Percentiles rank a stretch among this genome's conserved stretches.
These are phyloP conservation scores for Solanum hybrid DNA, from an alignment of 305 asterid genomes.

Conservation along the genomic window DNA sequence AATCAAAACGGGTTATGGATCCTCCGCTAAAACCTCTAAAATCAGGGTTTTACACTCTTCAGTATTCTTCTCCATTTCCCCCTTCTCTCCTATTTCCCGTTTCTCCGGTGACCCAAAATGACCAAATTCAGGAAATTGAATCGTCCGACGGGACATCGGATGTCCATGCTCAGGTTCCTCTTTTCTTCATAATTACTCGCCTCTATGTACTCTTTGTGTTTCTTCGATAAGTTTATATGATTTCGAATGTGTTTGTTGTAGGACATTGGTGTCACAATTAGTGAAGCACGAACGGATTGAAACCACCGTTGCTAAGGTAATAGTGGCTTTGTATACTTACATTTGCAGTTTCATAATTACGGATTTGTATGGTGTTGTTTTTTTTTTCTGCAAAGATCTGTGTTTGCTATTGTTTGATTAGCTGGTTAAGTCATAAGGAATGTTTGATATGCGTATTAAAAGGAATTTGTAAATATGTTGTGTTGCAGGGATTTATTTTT, in stretches of 20 bases:
- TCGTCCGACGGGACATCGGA: constrained; percentile 66
- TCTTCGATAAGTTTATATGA: not conserved
- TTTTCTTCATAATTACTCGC: not conserved
- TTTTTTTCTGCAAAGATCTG: not conserved
- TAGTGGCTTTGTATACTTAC: not conserved
- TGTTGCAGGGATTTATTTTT: not conserved
- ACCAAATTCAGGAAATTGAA: constrained; percentile 72
- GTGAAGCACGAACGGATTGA: constrained; percentile 93
- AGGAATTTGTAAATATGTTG: not conserved
- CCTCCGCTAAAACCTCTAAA: not conserved
- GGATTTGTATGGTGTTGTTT: not conserved
- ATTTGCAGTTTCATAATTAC: not conserved
- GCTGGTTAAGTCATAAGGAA: not conserved
- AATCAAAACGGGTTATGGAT: not conserved
- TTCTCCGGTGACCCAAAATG: constrained; percentile 23
- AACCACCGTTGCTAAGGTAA: constrained; percentile 87
- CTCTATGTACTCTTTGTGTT: not conserved
- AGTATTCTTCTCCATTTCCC: not conserved
- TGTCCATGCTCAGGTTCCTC: constrained; percentile 73
- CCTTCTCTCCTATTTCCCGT: not conserved
- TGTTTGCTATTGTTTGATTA: not conserved
- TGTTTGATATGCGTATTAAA: not conserved
- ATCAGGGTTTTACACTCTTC: not conserved
- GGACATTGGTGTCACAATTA: constrained; percentile 91
- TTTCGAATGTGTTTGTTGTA: constrained; percentile 4